phyloP scores from a whole-genome alignment of 2,329 filamentous ascomycete species.

The Fusarium coicis region DNA sequence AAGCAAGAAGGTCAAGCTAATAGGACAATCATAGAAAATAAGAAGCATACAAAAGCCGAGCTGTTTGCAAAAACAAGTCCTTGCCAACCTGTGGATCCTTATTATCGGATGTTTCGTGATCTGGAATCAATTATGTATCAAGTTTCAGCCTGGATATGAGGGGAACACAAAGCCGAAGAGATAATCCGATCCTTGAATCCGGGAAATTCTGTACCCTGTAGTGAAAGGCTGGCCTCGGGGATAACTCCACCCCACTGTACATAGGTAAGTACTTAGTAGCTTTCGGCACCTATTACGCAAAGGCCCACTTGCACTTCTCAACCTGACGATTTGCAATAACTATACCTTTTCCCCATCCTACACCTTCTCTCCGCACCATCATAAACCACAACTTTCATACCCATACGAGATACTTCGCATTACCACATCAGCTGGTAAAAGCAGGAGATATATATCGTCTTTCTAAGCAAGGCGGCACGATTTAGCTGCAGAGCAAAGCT shows the following conservation, averaged over 20 bases:
- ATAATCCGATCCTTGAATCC: constrained; percentile 41
- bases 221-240: constrained; percentile 33
- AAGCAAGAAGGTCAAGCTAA: background rate
- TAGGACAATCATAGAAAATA: background rate
- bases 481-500: constrained; percentile 47
- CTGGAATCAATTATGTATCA: background rate
- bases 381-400: constrained; percentile 40
- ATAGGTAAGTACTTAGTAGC: constrained; percentile 1
- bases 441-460: constrained; percentile 7
- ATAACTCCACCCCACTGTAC: constrained; percentile 39
- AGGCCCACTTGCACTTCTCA: constrained; percentile 52
- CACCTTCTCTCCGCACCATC: constrained; percentile 46
- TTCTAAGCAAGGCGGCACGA: constrained; percentile 16
- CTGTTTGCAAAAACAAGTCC: background rate
- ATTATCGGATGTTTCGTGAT: background rate
- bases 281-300: constrained; percentile 52
- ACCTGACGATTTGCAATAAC: constrained; percentile 51
- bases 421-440: constrained; percentile 16
- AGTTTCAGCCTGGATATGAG: background rate
- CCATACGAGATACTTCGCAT: constrained; percentile 27
- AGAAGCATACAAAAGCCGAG: background rate
- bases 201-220: constrained; percentile 36
- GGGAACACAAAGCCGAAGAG: constrained; percentile 32
- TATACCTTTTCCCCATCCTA: constrained; percentile 46
- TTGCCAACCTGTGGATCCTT: background rate